Evolutionary conservation across 306 rosid genomes (phyloP), one percentile per base, ranked within the genome.

Genomic region (Prunus mongolica): DNA sequence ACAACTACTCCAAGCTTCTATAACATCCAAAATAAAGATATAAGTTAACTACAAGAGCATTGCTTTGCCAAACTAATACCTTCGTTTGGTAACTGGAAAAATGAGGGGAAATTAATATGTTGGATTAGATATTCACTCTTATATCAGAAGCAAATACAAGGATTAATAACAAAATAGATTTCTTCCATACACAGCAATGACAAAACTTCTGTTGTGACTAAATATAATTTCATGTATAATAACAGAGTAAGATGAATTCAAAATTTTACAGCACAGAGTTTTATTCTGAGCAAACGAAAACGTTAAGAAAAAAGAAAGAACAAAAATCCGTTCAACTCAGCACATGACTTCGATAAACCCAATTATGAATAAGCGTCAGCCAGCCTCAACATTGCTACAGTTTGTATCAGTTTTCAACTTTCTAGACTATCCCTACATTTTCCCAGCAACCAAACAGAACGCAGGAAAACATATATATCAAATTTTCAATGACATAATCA

Each of bases 1-100:
- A 95, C 99, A 47, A 92, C 91, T 68, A 95, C 99, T 76, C 97
- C 88, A 71, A 90, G 90, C 86, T 92, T 92, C 97, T 95, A 62
- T 65, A 79, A 62, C 76, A 83, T 71, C 18, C 34, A 75, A 20
- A 72, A 9, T 22, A 24, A n/a, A 69, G 20, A 12, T 18, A 38
- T 0, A 30, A 20, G 12, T 64, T 41, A 63, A 15, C 20, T 24
- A 16, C 13, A 46, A n/a, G 19, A 13, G 3, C 13, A 45, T 13
- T 69, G 19, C 66, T 8, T 51, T 66, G 13, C 22, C 14, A 24
- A 28, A 51, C 27, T 11, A 70, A 30, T 56, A 47, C 22, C 34
- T 34, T 24, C 30, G n/a, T 16, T 3, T 16, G 24, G 2, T 28
- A 5, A 24, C 49, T 12, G 11, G 32, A 18, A 38, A 32, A 18